phyloP scores from a whole-genome alignment of 2,329 filamentous ascomycete species.

The Venturia carpophila region DNA sequence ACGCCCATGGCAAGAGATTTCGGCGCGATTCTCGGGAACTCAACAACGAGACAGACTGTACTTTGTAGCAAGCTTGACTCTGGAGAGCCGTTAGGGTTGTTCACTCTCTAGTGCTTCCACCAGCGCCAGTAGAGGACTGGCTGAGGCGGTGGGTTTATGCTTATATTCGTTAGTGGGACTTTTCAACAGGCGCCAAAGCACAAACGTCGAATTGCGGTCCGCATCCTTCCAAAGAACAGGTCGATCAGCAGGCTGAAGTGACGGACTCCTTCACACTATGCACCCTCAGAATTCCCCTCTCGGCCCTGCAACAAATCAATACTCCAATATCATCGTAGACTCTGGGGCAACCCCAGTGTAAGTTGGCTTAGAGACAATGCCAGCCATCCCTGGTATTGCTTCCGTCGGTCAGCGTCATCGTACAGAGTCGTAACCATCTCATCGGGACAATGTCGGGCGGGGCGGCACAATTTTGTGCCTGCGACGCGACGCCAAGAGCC shows the following conservation, averaged over 20 bases:
- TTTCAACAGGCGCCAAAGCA: background rate
- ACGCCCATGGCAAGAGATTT: background rate
- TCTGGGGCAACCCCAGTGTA: background rate
- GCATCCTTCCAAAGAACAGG: background rate
- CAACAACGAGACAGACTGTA: background rate
- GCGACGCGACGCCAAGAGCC: background rate
- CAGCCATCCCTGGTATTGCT: constrained; percentile 8
- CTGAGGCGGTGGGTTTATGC: background rate
- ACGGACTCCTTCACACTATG: background rate
- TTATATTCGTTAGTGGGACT: constrained; percentile 5
- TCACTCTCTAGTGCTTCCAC: constrained; percentile 2
- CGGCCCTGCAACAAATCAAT: background rate
- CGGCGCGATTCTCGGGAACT: background rate
- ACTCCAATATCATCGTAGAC: background rate
- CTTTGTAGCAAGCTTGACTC: background rate
- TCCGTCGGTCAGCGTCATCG: background rate
- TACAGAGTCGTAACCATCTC: background rate
- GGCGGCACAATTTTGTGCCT: background rate
- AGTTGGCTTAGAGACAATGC: background rate
- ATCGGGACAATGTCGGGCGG: constrained; percentile 1
- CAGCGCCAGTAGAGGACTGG: background rate
- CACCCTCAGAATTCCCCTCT: background rate
- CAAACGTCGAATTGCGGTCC: background rate
- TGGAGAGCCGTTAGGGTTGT: constrained; percentile 9
- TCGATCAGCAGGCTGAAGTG: background rate